Evolutionary conservation across 495 filamentous ascomycete genomes (phyloP).

Genomic region (Penicillium fimorum): DNA sequence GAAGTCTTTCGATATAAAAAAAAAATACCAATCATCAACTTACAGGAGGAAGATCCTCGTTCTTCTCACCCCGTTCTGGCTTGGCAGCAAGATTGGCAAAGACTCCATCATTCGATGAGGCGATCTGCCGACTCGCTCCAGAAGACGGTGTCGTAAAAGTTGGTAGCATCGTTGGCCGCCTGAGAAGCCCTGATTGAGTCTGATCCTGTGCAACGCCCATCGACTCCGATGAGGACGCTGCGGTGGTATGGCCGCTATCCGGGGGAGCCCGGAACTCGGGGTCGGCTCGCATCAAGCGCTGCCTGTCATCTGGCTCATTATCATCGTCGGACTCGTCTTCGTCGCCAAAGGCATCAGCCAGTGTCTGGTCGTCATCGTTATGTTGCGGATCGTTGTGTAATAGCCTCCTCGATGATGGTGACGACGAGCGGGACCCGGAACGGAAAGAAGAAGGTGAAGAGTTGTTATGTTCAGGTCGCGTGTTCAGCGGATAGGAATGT

Average conservation of each 20-base stretch:
- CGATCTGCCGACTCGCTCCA: slow-evolving; percentile 50
- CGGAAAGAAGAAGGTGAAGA: slow-evolving; percentile 95
- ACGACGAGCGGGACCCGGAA: slow-evolving; percentile 75
- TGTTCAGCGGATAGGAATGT: slow-evolving; percentile 40
- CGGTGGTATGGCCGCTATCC: slow-evolving; percentile 26
- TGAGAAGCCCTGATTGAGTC: slow-evolving; percentile 30
- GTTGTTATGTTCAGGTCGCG: slow-evolving; percentile 51
- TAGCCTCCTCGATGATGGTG: slow-evolving; percentile 58
- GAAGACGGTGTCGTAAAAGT: slow-evolving; percentile 41
- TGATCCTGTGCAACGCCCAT: slow-evolving; percentile 25
- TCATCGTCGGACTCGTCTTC: slow-evolving; percentile 70
- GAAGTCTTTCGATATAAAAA: neutral
- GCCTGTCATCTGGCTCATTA: slow-evolving; percentile 73
- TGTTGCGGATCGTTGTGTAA: slow-evolving; percentile 52
- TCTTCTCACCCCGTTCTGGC: slow-evolving; percentile 78
- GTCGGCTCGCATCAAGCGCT: slow-evolving; percentile 76
- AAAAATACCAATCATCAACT: slow-evolving; percentile 34
- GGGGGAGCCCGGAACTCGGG: slow-evolving; percentile 40
- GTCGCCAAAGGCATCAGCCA: slow-evolving; percentile 86
- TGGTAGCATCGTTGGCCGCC: slow-evolving; percentile 54
- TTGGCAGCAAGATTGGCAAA: slow-evolving; percentile 94
- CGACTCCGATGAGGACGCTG: slow-evolving; percentile 42
- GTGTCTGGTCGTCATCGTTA: slow-evolving; percentile 65
- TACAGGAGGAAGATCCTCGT: slow-evolving; percentile 87
- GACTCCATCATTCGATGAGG: slow-evolving; percentile 77